These are phyloP conservation scores for Jatropha curcas DNA, from an alignment of 345 rosid genomes.

Conservation along the genomic window DNA sequence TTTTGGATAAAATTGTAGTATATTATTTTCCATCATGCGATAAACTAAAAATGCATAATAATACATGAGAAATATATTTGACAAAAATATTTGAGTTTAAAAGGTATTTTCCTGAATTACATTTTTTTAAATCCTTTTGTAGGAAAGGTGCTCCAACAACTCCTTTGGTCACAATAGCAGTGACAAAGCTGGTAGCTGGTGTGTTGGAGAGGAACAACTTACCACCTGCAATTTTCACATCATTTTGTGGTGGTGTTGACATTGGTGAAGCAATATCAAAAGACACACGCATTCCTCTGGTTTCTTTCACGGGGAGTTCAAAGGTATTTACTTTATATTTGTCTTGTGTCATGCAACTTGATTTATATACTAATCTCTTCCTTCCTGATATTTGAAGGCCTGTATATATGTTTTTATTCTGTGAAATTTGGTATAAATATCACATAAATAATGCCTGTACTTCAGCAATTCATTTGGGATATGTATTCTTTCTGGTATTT, in stretches of 20 bases:
- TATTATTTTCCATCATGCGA: too few species aligned
- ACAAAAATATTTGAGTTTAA: too few species aligned
- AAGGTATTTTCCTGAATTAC: not conserved
- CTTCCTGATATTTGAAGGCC: not conserved
- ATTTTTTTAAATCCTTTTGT: constrained; percentile 16
- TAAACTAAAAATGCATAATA: not conserved
- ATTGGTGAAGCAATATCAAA: constrained; percentile 91
- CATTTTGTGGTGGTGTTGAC: constrained; percentile 93
- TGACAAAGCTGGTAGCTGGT: constrained; percentile 77
- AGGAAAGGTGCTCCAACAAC: constrained; percentile 99
- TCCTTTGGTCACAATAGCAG: constrained; percentile 90
- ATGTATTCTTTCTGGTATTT: not conserved
- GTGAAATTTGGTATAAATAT: not conserved
- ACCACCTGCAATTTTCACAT: constrained; percentile 89
- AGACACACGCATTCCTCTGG: constrained; percentile 75
- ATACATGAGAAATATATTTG: not conserved
- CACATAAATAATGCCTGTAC: too few species aligned
- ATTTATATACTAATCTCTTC: not conserved
- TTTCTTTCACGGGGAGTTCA: constrained; percentile 94
- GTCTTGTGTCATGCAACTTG: not conserved
- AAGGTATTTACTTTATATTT: constrained; percentile 49
- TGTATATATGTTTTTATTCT: not conserved
- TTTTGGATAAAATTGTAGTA: too few species aligned
- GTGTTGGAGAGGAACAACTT: constrained; percentile 87
- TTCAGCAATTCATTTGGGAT: not conserved